Base-by-base conservation (phyloP, 176 grass and related monocot species). In the Themeda triandra region DNA sequence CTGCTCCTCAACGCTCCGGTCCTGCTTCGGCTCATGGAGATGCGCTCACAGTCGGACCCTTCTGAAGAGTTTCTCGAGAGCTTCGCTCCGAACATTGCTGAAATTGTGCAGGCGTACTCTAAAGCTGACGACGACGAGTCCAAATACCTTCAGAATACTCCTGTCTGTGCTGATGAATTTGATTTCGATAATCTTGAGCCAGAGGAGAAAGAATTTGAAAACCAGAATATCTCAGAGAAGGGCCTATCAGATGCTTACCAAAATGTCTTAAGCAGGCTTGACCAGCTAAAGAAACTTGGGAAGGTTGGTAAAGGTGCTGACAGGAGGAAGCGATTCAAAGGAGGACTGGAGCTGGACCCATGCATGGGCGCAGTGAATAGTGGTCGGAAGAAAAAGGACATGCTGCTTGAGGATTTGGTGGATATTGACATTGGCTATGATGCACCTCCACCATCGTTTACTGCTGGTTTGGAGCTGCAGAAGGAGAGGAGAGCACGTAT, bases 381-480 rank as follows among this genome's bases (percentile, higher is more conserved):
- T 84, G 81, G 58, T 79, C 77, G 82, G 64, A 69, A 56, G 64
- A 69, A 56, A 87, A 93, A 92, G 69, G 60, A 85, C 67, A 69
- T 98, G 83, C 35, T 36, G 24, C 44, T 77, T 12, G 89, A 92
- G 80, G 60, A 93, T 49, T 58, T 95, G 65, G 46, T 86, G 45
- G 76, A 90, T 75, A 82, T 90, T 42, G 85, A 98, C 36, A 66
- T 98, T 19, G 96, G 96, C 63, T 98, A 85, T 86, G 89, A 98
- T 71, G 91, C 87, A 40, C 89, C 89, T 86, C 96, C 93, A 1
- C 96, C 91, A 31, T 95, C 93, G 17, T 98, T 95, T 87, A 70
- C 89, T 87, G 71, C 85, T 60, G 77, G 86, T 71, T 2, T 91
- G 41, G 63, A 98, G 77, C 32, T 70, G 72, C 63, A 87, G 77